Conservation (phyloP, 2,329 filamentous ascomycete genomes). For the Orbilia brochopaga region DNA sequence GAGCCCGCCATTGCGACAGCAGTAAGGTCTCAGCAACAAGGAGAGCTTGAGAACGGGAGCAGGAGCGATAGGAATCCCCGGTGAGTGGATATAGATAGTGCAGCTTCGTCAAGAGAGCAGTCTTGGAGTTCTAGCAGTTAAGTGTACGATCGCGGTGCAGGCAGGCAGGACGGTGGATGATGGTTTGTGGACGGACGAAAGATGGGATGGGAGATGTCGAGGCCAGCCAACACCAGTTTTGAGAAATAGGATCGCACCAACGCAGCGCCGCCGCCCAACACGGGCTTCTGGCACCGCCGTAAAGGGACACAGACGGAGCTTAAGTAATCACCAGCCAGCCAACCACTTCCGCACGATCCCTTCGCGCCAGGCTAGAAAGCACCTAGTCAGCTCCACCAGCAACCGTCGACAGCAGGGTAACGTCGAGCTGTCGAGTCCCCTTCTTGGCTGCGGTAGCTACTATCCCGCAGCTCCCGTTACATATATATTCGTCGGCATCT, state of each 20-base stretch:
- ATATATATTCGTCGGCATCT: background rate
- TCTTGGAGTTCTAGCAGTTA: too few relatives aligned
- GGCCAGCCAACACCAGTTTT: too few relatives aligned
- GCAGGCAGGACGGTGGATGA: too few relatives aligned
- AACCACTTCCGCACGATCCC: background rate
- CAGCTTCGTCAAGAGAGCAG: too few relatives aligned
- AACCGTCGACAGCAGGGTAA: too few relatives aligned
- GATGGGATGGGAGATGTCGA: slow-evolving; percentile 1
- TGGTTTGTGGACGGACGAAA: background rate
- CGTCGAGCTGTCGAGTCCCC: background rate
- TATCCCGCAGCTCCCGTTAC: background rate
- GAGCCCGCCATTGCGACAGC: slow-evolving; percentile 78
- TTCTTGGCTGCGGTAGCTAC: background rate
- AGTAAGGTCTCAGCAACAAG: slow-evolving; percentile 1
- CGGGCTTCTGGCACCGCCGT: too few relatives aligned
- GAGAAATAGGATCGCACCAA: too few relatives aligned
- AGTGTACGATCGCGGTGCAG: too few relatives aligned
- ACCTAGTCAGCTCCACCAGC: too few relatives aligned
- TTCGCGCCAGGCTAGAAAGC: background rate
- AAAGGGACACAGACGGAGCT: background rate
- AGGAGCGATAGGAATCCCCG: background rate
- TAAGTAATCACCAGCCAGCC: background rate
- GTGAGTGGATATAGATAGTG: background rate
- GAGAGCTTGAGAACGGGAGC: slow-evolving; percentile 5
- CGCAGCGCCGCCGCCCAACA: background rate